Percentiles rank a stretch among this genome's conserved stretches.
Evolutionary conservation across 495 filamentous ascomycete genomes (phyloP).

Genomic region (Eremomyces bilateralis): DNA sequence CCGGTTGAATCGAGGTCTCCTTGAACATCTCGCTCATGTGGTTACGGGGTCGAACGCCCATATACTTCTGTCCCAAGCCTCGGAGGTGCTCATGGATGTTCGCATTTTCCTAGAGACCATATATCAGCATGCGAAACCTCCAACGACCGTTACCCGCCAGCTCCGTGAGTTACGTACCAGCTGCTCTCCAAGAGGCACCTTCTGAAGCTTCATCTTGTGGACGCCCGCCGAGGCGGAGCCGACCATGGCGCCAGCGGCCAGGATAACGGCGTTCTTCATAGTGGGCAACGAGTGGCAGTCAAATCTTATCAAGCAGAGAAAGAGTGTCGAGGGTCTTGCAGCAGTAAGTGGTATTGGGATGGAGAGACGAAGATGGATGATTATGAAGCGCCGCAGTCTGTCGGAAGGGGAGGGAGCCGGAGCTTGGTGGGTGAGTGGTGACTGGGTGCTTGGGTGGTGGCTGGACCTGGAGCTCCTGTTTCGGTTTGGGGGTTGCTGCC

Average conservation of each 20-base stretch:
- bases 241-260: slow-evolving; percentile 63
- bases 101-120: slow-evolving; percentile 33
- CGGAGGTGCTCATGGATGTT: slow-evolving; percentile 64
- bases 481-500: too few relatives aligned
- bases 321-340: too few relatives aligned
- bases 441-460: too few relatives aligned
- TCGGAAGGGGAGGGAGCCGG: too few relatives aligned
- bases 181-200: slow-evolving; percentile 80
- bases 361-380: too few relatives aligned
- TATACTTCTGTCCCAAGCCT: slow-evolving; percentile 78
- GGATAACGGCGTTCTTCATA: slow-evolving; percentile 65
- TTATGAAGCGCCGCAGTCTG: too few relatives aligned
- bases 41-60: slow-evolving; percentile 53
- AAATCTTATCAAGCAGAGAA: too few relatives aligned
- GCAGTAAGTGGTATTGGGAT: too few relatives aligned
- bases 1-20: slow-evolving; percentile 41
- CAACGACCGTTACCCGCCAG: slow-evolving; percentile 9
- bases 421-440: too few relatives aligned
- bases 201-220: slow-evolving; percentile 92
- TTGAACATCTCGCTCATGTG: slow-evolving; percentile 60
- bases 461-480: too few relatives aligned
- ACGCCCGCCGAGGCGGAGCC: slow-evolving; percentile 62
- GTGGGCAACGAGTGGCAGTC: too few relatives aligned
- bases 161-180: too few relatives aligned
- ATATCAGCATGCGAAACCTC: slow-evolving; percentile 3